These are phyloP conservation scores for Xylaria curta DNA, from an alignment of 495 filamentous ascomycete genomes.

Conservation along the genomic window DNA sequence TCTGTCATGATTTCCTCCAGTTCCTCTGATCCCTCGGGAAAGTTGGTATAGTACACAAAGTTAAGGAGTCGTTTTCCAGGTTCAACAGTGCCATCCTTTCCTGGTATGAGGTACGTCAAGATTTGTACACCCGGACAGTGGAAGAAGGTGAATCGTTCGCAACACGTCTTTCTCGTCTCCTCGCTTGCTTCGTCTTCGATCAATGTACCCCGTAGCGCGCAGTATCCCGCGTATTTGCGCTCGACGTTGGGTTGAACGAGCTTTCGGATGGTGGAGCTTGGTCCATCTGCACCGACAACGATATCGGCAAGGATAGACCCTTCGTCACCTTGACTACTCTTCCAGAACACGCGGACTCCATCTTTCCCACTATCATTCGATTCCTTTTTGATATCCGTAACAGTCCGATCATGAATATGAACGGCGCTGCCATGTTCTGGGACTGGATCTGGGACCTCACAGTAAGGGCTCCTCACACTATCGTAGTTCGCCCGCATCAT, in stretches of 20 bases:
- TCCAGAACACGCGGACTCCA: slow-evolving; percentile 48
- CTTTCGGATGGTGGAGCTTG: slow-evolving; percentile 57
- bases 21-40: slow-evolving; percentile 50
- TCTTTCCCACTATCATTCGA: slow-evolving; percentile 26
- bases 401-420: slow-evolving; percentile 55
- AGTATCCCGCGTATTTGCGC: slow-evolving; percentile 63
- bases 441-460: slow-evolving; percentile 42
- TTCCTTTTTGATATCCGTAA: slow-evolving; percentile 49
- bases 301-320: slow-evolving; percentile 51
- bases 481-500: slow-evolving; percentile 63
- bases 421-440: slow-evolving; percentile 48
- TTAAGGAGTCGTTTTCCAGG: slow-evolving; percentile 58
- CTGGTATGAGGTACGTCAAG: slow-evolving; percentile 61
- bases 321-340: slow-evolving; percentile 42
- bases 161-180: slow-evolving; percentile 32
- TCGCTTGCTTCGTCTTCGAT: slow-evolving; percentile 46
- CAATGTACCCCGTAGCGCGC: slow-evolving; percentile 61
- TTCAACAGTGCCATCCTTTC: slow-evolving; percentile 53
- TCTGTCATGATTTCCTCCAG: slow-evolving; percentile 62
- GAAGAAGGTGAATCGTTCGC: slow-evolving; percentile 53
- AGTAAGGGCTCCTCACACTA: slow-evolving; percentile 55
- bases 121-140: slow-evolving; percentile 52
- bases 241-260: slow-evolving; percentile 53
- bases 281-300: slow-evolving; percentile 63
- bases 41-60: slow-evolving; percentile 66